Percentiles rank a stretch among this genome's conserved stretches.
Evolutionary conservation across 129 eudicot genomes (phyloP).

Genomic region (Pittosporum tobira): DNA sequence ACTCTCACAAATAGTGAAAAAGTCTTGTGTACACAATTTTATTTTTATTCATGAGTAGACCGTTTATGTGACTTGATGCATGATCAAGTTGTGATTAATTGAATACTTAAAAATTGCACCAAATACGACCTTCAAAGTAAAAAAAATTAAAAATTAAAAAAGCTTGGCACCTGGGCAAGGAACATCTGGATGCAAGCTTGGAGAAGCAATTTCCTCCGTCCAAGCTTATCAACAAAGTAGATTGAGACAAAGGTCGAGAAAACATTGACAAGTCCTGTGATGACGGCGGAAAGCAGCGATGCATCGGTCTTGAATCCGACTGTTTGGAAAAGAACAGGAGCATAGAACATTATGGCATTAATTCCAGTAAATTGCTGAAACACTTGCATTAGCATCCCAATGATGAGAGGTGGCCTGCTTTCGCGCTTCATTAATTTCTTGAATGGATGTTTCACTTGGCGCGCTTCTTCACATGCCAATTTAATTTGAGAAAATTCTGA

Average conservation of each 20-base stretch:
- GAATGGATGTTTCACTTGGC: background rate
- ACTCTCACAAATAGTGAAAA: no score
- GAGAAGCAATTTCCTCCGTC: constrained; percentile 6
- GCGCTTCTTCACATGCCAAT: no score
- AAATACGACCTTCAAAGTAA: no score
- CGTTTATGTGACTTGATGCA: no score
- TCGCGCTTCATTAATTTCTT: background rate
- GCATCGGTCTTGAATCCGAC: constrained; percentile 5
- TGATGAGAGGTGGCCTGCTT: constrained; percentile 2
- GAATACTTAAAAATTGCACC: no score
- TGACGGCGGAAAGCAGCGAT: background rate
- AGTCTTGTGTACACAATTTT: no score
- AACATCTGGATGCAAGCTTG: constrained; percentile 14
- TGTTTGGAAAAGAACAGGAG: constrained; percentile 10
- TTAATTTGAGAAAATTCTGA: background rate
- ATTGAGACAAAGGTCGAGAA: constrained; percentile 8
- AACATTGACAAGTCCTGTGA: constrained; percentile 12
- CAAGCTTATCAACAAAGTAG: constrained; percentile 12
- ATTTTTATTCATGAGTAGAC: no score
- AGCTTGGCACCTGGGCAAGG: constrained; percentile 5
- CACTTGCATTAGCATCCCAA: background rate
- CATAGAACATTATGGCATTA: constrained; percentile 15
- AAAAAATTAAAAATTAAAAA: no score
- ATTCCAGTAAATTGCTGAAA: constrained; percentile 16
- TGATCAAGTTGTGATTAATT: no score